phyloP scores from a whole-genome alignment of 805 yeast genomes.

The Candida arabinofermentans region DNA sequence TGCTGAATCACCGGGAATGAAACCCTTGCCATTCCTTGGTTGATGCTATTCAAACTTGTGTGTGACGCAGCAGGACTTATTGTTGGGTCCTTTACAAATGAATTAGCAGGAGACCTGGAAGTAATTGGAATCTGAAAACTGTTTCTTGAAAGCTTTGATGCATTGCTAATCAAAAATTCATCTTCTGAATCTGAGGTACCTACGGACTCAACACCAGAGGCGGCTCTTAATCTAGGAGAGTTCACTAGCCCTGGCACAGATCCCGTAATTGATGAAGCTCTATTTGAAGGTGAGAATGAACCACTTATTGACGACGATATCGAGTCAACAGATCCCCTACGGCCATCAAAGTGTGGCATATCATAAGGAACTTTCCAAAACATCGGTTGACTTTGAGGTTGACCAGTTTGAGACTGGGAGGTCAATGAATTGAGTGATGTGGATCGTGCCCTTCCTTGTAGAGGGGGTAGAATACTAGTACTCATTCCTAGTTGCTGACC shows the following conservation, averaged over 20 bases:
- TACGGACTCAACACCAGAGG: constrained; percentile 19
- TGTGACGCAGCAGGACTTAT: constrained; percentile 25
- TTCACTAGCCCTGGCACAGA: constrained; percentile 13
- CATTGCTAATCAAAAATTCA: constrained; percentile 22
- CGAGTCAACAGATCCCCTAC: constrained; percentile 46
- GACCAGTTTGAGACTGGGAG: constrained; percentile 2
- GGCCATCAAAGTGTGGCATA: constrained; percentile 36
- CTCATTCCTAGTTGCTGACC: neutral
- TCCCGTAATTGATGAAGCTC: constrained; percentile 20
- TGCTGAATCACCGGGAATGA: constrained; percentile 9
- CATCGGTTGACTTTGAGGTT: constrained; percentile 14
- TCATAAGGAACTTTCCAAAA: constrained; percentile 65
- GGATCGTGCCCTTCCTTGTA: constrained; percentile 19
- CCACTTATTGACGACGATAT: constrained; percentile 43
- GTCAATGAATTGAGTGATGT: constrained; percentile 16
- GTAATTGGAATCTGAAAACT: constrained; percentile 24
- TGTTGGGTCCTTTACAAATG: constrained; percentile 20
- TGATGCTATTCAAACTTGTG: constrained; percentile 21
- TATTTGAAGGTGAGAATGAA: constrained; percentile 21
- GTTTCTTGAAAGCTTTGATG: constrained; percentile 21
- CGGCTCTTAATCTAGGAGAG: constrained; percentile 16
- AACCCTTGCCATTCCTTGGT: constrained; percentile 17
- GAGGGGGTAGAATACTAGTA: constrained; percentile 18
- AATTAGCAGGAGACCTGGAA: constrained; percentile 16
- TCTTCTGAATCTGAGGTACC: constrained; percentile 34